Conservation (phyloP, 331 rosid genomes). For the Quercus tomentella region DNA sequence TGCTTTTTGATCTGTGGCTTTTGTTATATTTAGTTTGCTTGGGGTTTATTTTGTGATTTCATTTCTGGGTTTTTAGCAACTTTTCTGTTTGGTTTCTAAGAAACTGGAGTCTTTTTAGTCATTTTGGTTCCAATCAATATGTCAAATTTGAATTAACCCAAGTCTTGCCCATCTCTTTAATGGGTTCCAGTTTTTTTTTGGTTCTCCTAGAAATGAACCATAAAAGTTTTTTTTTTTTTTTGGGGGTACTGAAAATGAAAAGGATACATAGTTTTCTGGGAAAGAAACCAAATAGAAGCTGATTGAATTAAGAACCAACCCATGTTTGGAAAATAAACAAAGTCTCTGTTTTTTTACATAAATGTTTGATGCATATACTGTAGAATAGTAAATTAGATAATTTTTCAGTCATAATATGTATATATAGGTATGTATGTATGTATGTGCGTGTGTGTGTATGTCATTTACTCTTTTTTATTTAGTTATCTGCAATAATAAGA, state of each 20-base stretch:
- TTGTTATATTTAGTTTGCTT: neutral
- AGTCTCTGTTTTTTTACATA: neutral
- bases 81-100: neutral
- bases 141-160: neutral
- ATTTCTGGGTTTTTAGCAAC: neutral
- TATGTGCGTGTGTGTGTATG: no score
- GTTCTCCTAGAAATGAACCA: no score
- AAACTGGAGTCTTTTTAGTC: no score
- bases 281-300: neutral
- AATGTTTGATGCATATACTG: neutral
- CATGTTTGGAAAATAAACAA: neutral
- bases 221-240: neutral
- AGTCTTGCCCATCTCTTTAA: neutral
- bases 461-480: neutral
- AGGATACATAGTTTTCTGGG: no score
- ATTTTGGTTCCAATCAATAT: neutral
- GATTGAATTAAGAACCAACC: neutral
- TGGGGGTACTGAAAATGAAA: no score
- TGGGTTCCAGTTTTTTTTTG: neutral
- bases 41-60: constrained; percentile 14
- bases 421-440: no score
- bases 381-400: neutral
- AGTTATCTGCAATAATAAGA: neutral
- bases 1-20: neutral
- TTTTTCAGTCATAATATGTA: no score